Percentiles rank a stretch among this genome's conserved stretches.
Evolutionary conservation across 148 eudicot species (phyloP).

Genomic region (Rhododendron vialii): DNA sequence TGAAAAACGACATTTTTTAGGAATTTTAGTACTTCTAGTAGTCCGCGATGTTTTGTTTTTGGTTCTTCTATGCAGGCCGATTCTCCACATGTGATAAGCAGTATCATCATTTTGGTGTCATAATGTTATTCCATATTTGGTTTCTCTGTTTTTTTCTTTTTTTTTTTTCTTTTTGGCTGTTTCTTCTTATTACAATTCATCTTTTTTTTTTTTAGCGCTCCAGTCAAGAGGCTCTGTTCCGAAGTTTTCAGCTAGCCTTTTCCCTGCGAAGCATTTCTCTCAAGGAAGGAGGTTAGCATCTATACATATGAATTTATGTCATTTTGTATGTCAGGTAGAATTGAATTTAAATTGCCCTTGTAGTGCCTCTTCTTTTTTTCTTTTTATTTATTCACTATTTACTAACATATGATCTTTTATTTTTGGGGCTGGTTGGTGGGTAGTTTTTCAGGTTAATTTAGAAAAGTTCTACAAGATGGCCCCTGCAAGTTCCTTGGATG

Average conservation of each 20-base stretch:
- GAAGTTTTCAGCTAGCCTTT: slow-evolving; percentile 96
- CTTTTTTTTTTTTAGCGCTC: slow-evolving; percentile 47
- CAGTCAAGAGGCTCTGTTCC: slow-evolving; percentile 68
- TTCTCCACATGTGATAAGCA: background rate
- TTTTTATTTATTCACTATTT: background rate
- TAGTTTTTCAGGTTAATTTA: background rate
- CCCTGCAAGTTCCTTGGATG: background rate
- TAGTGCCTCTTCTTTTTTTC: background rate
- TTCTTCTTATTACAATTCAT: slow-evolving; percentile 7
- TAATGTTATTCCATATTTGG: background rate
- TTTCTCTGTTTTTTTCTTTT: background rate
- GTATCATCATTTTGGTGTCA: background rate
- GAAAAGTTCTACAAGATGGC: background rate
- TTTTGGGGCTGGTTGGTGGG: background rate
- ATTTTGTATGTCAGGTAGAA: background rate
- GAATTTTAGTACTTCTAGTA: background rate
- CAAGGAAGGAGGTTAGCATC: slow-evolving; percentile 61
- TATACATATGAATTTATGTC: background rate
- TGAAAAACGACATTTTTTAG: background rate
- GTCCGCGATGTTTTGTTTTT: background rate
- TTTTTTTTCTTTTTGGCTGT: background rate
- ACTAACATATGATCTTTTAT: background rate
- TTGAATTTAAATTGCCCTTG: background rate
- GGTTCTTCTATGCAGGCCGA: background rate
- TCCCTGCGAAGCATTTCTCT: slow-evolving; percentile 74